Evolutionary conservation across 345 rosid species (phyloP).

Genomic region (Ceriops tagal): DNA sequence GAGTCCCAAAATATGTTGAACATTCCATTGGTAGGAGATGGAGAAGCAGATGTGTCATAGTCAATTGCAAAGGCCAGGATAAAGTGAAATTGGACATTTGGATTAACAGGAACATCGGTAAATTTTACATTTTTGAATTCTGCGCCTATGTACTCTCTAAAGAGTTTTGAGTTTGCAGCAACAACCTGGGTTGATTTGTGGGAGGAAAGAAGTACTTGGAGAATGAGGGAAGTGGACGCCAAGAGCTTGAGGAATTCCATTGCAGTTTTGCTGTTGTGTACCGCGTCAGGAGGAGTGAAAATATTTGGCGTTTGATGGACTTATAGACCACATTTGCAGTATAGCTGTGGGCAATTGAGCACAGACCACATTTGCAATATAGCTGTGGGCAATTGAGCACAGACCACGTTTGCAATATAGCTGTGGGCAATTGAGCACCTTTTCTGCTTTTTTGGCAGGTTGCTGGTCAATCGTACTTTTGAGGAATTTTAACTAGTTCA

Average conservation of each 20-base stretch:
- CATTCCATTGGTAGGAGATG: background rate
- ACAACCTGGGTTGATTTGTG: background rate
- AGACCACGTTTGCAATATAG: background rate
- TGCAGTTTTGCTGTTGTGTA: background rate
- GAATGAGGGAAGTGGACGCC: background rate
- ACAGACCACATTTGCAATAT: background rate
- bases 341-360: background rate
- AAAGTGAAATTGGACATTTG: background rate
- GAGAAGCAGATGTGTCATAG: background rate
- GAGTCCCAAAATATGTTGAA: constrained; percentile 1
- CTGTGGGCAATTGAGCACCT: background rate
- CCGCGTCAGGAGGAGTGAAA: background rate
- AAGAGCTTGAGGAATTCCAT: background rate
- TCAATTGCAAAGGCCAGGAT: constrained; percentile 1
- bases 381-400: too few species aligned
- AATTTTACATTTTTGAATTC: background rate
- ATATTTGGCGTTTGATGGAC: background rate
- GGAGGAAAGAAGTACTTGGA: background rate
- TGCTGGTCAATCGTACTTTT: too few species aligned
- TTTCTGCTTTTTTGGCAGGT: too few species aligned
- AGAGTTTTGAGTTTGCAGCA: background rate
- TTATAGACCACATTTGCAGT: background rate
- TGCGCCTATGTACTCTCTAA: constrained; percentile 4
- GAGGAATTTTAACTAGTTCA: too few species aligned
- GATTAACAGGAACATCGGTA: background rate